Base-by-base conservation (phyloP, 2,329 filamentous ascomycete genomes). In the Exophiala dermatitidis region DNA sequence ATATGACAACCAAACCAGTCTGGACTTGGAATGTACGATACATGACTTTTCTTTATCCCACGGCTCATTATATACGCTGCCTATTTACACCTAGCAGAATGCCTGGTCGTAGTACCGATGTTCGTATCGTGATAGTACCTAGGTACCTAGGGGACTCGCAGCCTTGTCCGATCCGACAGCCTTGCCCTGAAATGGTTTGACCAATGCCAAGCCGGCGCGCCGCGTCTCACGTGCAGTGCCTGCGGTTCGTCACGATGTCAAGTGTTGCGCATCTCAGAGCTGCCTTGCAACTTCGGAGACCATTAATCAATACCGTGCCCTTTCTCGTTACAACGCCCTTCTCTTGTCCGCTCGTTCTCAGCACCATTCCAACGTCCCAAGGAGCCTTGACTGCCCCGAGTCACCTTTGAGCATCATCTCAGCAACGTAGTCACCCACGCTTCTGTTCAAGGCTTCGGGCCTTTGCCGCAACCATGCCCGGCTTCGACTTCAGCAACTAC, bases 401-500 rank as follows among this genome's bases (percentile, higher is more conserved):
- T 19, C 19, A 19, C 19, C 19, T 19, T 19, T 19, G 19, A 19
- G 19, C 19, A 19, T 19, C 19, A 19, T 19, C 19, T 19, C 19
- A 19, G 19, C 19, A 19, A 19, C 10, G 31, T 4, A 9, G 31
- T 46, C 44, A 33, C 29, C 37, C 12, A 8, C 19, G 3, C 42
- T 41, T 8, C 8, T 31, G 19, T n/a, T 34, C 7, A 46, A 41
- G 52, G 58, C 52, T 43, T 40, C 44, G 50, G 37, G 50, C 53
- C 55, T 54, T 36, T 8, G 48, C 52, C 47, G 49, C 51, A 48
- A 52, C 33, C 66, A 98, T 98, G 93, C 85, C 88, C 66, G 90
- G 90, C 76, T 95, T 96, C 81, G 90, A 97, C 77, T 98, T 98
- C 81, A 94, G 90, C 73, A 98, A 98, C 81, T 93, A 97, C 83